Percentiles rank a stretch among this genome's conserved stretches.
Evolutionary conservation across 2,329 filamentous ascomycete genomes (phyloP).

Genomic region (Xylaria sp.): DNA sequence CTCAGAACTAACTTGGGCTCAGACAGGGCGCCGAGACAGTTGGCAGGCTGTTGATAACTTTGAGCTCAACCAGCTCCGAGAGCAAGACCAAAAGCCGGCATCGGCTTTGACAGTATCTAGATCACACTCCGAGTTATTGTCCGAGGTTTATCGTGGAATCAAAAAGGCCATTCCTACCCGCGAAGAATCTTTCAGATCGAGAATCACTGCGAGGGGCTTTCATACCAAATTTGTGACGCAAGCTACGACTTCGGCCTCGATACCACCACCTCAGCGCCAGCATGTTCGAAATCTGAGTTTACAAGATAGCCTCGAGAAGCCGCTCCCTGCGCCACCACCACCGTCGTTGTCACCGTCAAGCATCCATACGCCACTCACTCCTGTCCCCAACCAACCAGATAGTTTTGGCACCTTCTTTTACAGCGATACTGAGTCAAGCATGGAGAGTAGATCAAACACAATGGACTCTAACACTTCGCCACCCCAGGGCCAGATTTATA

Average conservation of each 20-base stretch:
- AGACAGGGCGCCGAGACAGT: slow-evolving; percentile 37
- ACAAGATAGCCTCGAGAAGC: slow-evolving; percentile 63
- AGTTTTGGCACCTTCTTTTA: slow-evolving; percentile 44
- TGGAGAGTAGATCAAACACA: slow-evolving; percentile 51
- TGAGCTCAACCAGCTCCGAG: slow-evolving; percentile 42
- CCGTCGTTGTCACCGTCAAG: slow-evolving; percentile 43
- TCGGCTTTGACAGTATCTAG: slow-evolving; percentile 34
- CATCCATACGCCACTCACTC: slow-evolving; percentile 39
- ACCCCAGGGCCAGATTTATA: slow-evolving; percentile 44
- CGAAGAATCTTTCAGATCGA: slow-evolving; percentile 53
- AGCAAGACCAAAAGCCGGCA: slow-evolving; percentile 43
- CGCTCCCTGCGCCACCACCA: slow-evolving; percentile 59
- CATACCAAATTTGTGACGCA: slow-evolving; percentile 31
- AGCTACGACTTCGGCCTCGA: slow-evolving; percentile 20
- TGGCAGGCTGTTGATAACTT: slow-evolving; percentile 49
- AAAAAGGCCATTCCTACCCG: slow-evolving; percentile 53
- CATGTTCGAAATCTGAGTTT: slow-evolving; percentile 61
- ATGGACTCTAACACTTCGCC: slow-evolving; percentile 54
- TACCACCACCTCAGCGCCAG: slow-evolving; percentile 43
- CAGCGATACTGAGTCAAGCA: slow-evolving; percentile 36
- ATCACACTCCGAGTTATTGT: slow-evolving; percentile 54
- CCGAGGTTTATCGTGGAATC: slow-evolving; percentile 58
- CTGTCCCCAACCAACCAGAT: slow-evolving; percentile 14
- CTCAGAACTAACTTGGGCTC: slow-evolving; percentile 39
- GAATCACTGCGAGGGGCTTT: slow-evolving; percentile 46